phyloP scores from a whole-genome alignment of 2,329 filamentous ascomycete genomes.

The Aspergillus uvarum region DNA sequence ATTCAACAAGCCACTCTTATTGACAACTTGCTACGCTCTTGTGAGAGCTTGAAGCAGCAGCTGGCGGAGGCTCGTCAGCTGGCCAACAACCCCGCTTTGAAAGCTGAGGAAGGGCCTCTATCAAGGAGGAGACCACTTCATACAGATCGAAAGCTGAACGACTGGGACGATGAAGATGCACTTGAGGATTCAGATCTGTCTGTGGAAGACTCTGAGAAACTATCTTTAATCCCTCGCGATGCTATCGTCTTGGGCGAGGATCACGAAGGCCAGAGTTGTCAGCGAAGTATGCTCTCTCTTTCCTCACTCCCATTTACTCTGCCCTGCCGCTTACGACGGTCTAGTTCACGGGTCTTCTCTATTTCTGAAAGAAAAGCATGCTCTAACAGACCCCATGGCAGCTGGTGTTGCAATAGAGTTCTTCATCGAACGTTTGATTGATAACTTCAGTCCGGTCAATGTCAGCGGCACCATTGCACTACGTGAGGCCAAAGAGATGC shows the following conservation, averaged over 20 bases:
- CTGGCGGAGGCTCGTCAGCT: slow-evolving; percentile 20
- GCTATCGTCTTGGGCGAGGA: not conserved
- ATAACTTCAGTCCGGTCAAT: slow-evolving; percentile 24
- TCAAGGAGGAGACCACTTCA: not conserved
- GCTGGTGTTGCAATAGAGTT: slow-evolving; percentile 24
- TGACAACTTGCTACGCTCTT: slow-evolving; percentile 25
- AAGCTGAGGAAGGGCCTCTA: slow-evolving; percentile 13
- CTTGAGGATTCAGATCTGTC: not conserved
- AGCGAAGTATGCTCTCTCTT: slow-evolving; percentile 4
- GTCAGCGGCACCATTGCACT: slow-evolving; percentile 23
- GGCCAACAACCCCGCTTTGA: slow-evolving; percentile 18
- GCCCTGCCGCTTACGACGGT: slow-evolving; percentile 3
- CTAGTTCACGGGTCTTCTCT: slow-evolving; percentile 2
- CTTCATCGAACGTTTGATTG: slow-evolving; percentile 26
- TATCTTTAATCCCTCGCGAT: not conserved
- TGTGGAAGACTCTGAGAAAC: not conserved
- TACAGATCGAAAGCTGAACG: not conserved
- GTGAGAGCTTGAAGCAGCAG: slow-evolving; percentile 22
- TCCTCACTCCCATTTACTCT: not conserved
- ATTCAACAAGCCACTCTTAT: slow-evolving; percentile 31
- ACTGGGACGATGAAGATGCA: slow-evolving; percentile 4
- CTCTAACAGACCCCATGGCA: slow-evolving; percentile 17
- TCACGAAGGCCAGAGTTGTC: not conserved
- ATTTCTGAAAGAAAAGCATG: slow-evolving; percentile 11
- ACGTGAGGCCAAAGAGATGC: slow-evolving; percentile 25